A percentile compares a stretch with the other conserved stretches of the same genome.
These are phyloP conservation scores for Myriosclerotinia curreyana DNA, from an alignment of 2,329 filamentous ascomycete genomes.

Conservation along the genomic window DNA sequence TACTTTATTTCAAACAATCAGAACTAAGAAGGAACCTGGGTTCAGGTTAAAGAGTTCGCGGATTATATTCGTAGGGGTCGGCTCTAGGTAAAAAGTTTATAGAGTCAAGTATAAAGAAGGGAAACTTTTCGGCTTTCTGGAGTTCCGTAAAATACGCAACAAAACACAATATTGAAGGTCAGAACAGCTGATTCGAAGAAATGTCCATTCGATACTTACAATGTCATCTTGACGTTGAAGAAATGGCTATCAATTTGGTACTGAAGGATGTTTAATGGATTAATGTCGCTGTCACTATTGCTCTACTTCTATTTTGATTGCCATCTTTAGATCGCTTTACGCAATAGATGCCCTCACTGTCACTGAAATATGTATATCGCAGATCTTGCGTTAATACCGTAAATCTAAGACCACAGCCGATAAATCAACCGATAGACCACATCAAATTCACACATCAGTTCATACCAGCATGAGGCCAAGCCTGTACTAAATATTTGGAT, in stretches of 20 bases:
- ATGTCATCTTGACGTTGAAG: background rate
- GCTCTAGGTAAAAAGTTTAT: accelerated
- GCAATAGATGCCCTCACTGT: background rate
- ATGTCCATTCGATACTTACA: background rate
- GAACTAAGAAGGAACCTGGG: background rate
- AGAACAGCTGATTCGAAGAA: background rate
- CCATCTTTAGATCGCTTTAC: too few relatives aligned
- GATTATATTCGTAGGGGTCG: too few relatives aligned
- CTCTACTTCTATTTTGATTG: too few relatives aligned
- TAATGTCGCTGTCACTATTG: too few relatives aligned
- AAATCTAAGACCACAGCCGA: background rate
- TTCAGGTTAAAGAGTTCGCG: too few relatives aligned
- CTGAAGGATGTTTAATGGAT: background rate
- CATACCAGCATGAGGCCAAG: too few relatives aligned
- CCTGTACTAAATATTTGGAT: too few relatives aligned
- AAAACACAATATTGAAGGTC: too few relatives aligned
- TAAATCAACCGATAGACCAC: background rate
- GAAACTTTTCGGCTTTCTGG: background rate
- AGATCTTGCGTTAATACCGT: background rate
- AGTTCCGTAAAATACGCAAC: background rate
- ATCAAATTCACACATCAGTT: background rate
- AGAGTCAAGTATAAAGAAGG: background rate
- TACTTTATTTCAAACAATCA: background rate
- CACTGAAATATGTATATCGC: background rate
- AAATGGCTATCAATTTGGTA: background rate